These are phyloP conservation scores for Cymbopogon citratus DNA, from an alignment of 176 grass and related monocot species.

Conservation along the genomic window DNA sequence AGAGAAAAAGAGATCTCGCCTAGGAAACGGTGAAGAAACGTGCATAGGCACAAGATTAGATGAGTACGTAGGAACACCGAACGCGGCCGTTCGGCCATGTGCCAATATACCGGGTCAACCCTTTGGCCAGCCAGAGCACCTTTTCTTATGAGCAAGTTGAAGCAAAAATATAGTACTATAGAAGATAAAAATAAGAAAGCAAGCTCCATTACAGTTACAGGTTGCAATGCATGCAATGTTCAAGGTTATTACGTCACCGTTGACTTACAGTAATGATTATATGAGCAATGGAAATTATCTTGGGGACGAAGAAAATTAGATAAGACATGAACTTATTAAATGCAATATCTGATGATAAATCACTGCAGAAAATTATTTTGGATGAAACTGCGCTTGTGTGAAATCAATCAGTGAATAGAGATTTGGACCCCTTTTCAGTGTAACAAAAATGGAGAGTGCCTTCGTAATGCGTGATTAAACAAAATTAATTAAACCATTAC, in stretches of 20 bases:
- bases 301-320: neutral
- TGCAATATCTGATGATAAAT: neutral
- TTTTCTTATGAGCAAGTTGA: neutral
- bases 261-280: too few species aligned
- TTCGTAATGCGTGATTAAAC: neutral
- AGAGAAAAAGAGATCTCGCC: neutral
- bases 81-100: neutral
- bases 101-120: slow-evolving; percentile 13
- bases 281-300: neutral
- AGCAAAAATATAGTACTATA: too few species aligned
- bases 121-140: neutral
- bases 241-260: too few species aligned
- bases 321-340: neutral
- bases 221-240: too few species aligned
- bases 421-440: neutral
- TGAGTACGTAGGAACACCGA: neutral
- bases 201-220: too few species aligned
- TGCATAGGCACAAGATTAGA: neutral
- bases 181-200: too few species aligned
- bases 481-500: neutral
- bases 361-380: neutral
- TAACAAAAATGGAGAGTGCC: neutral
- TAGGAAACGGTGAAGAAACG: neutral
- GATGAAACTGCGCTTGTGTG: neutral
- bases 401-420: neutral